These are phyloP conservation scores for Pyrenochaeta sp. DNA, from an alignment of 2,329 filamentous ascomycete species.

Conservation along the genomic window DNA sequence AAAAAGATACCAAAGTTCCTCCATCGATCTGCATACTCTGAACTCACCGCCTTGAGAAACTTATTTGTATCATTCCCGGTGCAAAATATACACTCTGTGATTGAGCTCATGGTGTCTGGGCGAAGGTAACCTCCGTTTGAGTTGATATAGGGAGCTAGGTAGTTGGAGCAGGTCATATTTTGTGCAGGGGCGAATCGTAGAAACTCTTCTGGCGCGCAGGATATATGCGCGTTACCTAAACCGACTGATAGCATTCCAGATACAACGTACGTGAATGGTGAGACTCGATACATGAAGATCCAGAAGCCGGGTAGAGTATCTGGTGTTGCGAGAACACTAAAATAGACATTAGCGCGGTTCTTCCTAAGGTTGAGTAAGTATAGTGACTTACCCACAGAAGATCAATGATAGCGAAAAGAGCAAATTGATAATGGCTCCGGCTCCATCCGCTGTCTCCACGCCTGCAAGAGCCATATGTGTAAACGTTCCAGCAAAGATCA, in stretches of 20 bases:
- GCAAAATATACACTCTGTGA: slow-evolving; percentile 61
- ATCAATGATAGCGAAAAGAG: slow-evolving; percentile 69
- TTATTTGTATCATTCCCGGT: slow-evolving; percentile 52
- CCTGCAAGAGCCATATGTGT: slow-evolving; percentile 74
- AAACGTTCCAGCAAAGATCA: slow-evolving; percentile 79
- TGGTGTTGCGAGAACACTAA: too few species aligned
- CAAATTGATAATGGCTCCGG: slow-evolving; percentile 66
- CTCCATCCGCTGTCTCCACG: slow-evolving; percentile 73
- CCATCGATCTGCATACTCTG: slow-evolving; percentile 53
- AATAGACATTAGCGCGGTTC: too few species aligned
- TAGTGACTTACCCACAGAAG: slow-evolving; percentile 67
- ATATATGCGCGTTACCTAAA: slow-evolving; percentile 53
- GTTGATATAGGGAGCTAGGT: too few species aligned
- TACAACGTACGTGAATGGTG: slow-evolving; percentile 69
- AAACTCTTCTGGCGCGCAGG: slow-evolving; percentile 48
- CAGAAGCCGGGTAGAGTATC: not conserved
- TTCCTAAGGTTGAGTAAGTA: too few species aligned
- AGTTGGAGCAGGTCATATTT: too few species aligned
- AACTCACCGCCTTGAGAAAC: slow-evolving; percentile 51
- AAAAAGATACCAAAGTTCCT: slow-evolving; percentile 56
- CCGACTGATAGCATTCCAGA: slow-evolving; percentile 37
- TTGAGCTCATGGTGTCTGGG: too few species aligned
- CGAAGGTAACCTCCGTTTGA: too few species aligned
- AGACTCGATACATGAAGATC: slow-evolving; percentile 25
- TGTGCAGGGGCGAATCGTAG: too few species aligned